Conservation (phyloP, 768 basidiomycete species). For the Chiua virens region DNA sequence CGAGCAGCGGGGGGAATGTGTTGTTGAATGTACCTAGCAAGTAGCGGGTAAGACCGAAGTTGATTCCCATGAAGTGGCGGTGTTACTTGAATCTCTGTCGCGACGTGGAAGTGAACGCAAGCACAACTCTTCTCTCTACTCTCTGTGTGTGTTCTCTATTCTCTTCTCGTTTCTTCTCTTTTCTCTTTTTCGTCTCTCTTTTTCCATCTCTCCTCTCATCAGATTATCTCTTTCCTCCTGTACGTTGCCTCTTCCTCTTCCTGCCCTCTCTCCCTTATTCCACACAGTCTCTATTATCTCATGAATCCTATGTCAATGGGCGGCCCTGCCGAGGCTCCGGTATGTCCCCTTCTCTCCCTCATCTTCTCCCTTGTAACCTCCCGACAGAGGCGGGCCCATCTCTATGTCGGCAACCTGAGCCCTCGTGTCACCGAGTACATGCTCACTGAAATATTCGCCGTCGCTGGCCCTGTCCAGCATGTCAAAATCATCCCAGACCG, state of each 20-base stretch:
- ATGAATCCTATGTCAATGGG: constrained; percentile 76
- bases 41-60: constrained; percentile 20
- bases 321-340: constrained; percentile 73
- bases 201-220: constrained; percentile 35
- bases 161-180: constrained; percentile 29
- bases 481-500: constrained; percentile 99
- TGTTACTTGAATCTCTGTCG: constrained; percentile 23
- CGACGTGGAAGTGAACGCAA: constrained; percentile 21
- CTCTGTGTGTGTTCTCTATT: constrained; percentile 24
- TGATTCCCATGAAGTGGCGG: constrained; percentile 29
- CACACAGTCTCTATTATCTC: constrained; percentile 44
- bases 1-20: constrained; percentile 76
- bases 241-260: constrained; percentile 12
- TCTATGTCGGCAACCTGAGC: constrained; percentile 97
- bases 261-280: constrained; percentile 14
- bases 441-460: constrained; percentile 96
- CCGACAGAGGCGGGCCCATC: constrained; percentile 84
- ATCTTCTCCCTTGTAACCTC: neutral
- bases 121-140: constrained; percentile 7
- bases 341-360: constrained; percentile 37
- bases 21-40: constrained; percentile 77
- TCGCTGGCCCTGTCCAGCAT: constrained; percentile 95
- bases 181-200: constrained; percentile 37
- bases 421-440: constrained; percentile 99
- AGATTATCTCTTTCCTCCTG: constrained; percentile 40